Evolutionary conservation across 225 moss, liverwort and hornwort genomes (phyloP).

Genomic region (Anthoceros angustus): DNA sequence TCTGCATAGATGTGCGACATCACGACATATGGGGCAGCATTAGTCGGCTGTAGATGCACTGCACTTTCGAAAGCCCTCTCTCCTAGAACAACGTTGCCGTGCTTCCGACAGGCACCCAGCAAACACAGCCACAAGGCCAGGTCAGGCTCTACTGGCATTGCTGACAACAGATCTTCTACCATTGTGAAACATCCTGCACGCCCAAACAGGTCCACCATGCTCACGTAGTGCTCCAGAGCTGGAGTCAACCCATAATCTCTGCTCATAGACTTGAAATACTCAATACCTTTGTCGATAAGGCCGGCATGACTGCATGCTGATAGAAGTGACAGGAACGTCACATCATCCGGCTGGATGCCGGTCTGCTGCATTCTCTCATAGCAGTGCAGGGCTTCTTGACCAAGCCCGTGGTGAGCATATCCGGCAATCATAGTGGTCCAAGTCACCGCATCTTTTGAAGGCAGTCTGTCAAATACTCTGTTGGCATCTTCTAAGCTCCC

Average conservation of each 20-base stretch:
- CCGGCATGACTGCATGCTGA: background rate
- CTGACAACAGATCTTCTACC: background rate
- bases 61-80: background rate
- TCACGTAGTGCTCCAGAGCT: background rate
- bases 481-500: background rate
- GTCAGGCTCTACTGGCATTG: background rate
- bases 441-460: background rate
- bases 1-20: constrained; percentile 1
- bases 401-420: background rate
- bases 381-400: background rate
- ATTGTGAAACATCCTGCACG: background rate
- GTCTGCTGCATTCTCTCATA: background rate
- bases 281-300: background rate
- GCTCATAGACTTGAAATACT: background rate
- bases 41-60: background rate
- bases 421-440: constrained; percentile 2
- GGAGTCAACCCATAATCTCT: background rate
- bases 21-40: background rate
- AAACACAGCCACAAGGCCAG: constrained; percentile 1
- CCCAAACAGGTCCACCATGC: constrained; percentile 1
- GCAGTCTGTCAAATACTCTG: background rate
- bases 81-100: background rate
- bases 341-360: background rate
- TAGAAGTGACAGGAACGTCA: background rate
- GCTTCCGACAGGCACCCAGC: background rate